Base-by-base conservation (phyloP, 1,284 basidiomycete species). In the Crepidotus sp. region DNA sequence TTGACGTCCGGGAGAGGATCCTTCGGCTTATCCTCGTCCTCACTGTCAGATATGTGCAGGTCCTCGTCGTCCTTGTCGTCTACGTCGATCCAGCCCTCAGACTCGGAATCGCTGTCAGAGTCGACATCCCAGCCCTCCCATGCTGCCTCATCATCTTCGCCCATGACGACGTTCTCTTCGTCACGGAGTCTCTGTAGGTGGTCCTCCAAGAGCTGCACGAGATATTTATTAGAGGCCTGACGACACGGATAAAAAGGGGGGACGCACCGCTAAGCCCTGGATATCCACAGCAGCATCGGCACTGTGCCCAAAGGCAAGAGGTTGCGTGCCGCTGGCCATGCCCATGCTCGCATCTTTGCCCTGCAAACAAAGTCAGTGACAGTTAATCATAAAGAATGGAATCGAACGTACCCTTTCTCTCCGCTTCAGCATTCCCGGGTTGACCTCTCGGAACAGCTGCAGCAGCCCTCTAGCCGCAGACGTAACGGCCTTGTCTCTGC, bases 91-190 rank as follows among this genome's bases (percentile, higher is more conserved):
- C 96, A 99, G 3, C 82, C 87, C 35, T 73, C 77, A 5, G 72
- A 71, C 4, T 80, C 80, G 2, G 82, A 83, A 1, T 74, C 72
- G 1, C 78, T 77, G 40, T 83, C 83, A 0, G 77, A 80, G 53
- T 88, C 88, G 24, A 87, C 74, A 41, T 97, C 91, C 94, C 95
- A 99, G 31, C 81, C 80, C 32, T 88, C 74, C 94, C 93, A 96
- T 15, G 74, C 89, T 1, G 73, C 76, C 40, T 83, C 81, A 40
- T 85, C 81, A 41, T 73, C 75, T 30, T 72, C 72, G 10, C 70
- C 74, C n/a, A 67, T 64, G 13, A 64, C 70, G 15, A 70, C 64
- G 6, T 72, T 77, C 24, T 81, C 82, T 57, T 83, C 81, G 54
- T 80, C 77, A 15, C 79, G 76, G 21, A 84, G 67, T 49, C 76